Evolutionary conservation across 176 grass and related monocot species (phyloP), one percentile per base, ranked within the genome.

Genomic region (Phoenix roebelenii): DNA sequence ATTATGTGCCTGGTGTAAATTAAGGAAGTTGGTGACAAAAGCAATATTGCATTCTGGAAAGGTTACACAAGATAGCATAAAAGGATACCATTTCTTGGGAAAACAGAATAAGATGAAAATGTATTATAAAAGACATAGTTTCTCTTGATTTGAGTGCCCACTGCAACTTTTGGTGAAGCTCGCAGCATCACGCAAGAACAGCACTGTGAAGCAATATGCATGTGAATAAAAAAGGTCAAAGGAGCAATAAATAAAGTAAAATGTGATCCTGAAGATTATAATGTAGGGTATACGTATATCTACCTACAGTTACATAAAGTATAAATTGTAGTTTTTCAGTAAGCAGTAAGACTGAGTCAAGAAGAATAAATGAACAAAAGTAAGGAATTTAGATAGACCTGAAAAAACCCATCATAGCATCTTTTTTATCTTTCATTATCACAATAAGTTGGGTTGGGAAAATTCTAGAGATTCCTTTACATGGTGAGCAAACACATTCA

Each of bases 31-130:
- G 35, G 1, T 39, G 35, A 12, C 35, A 14, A 44, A 44, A 44
- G 35, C 35, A 44, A 44, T 44, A 44, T 44, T 44, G 35, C 35
- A 9, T 44, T 44, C 35, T 44, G 0, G 7, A 22, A 4, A 29
- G 29, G 23, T 16, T 16, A 56, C 39, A 68, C 12, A 18, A 12
- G 59, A 59, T 56, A 18, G 51, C 56, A 18, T 17, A 55, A 63
- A 80, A 81, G 86, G 86, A 89, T 89, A 89, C 81, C 64, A 4
- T 72, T 69, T 28, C 50, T 39, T 68, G 70, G 71, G 59, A 89
- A 89, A 67, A 79, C 48, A 30, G 69, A 72, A 57, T 60, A 65
- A 57, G 77, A 72, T 61, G 63, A 65, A 23, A 49, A 68, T 72
- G 53, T 85, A 68, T 76, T 85, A 55, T 85, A 85, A 44, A 89